Evolutionary conservation across 352 stramenopile species (phyloP), one percentile per base, ranked within the genome.

Genomic region (Chrysophaeum taylorii): DNA sequence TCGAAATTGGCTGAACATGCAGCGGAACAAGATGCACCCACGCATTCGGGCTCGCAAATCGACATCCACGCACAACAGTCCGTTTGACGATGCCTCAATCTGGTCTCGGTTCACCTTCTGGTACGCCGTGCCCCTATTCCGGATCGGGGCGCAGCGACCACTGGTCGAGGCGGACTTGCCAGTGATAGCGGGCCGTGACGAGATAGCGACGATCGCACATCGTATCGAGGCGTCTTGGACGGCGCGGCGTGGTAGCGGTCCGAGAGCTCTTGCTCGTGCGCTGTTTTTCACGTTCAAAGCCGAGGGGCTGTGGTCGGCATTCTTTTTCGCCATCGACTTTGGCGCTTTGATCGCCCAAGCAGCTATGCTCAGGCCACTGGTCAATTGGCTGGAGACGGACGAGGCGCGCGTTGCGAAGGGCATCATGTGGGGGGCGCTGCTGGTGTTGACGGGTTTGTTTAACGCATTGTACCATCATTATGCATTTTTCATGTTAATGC

Each of bases 401-500:
- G 29, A 18, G 9, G 15, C 16, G 4, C 37, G 43, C 66, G 45
- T 25, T 15, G 66, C 66, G 0, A 36, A n/a, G 9, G 67, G 53
- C 48, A 50, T n/a, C 12, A 5, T 43, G 18, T 71, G 53, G 67
- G 48, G 18, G 16, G 53, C 0, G 33, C 35, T 50, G 23, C 33
- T 66, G 12, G 25, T 66, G 16, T 29, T 21, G 9, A 36, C 53
- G 2, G 39, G 18, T 16, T 31, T 71, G 27, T 31, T 63, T 0
- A 61, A 71, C 27, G 31, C 50, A 14, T 0, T 61, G 25, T 9
- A 31, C 18, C 67, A 71, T 38, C 67, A 71, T 21, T 29, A 35
- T 23, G 45, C 45, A 5, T 71, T 71, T 33, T 64, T 33, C n/a
- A 67, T 71, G 67, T 27, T 63, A 2, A 71, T 71, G 53, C 67